phyloP scores from a whole-genome alignment of 176 grass and related monocot species.

The Oryza rufipogon region DNA sequence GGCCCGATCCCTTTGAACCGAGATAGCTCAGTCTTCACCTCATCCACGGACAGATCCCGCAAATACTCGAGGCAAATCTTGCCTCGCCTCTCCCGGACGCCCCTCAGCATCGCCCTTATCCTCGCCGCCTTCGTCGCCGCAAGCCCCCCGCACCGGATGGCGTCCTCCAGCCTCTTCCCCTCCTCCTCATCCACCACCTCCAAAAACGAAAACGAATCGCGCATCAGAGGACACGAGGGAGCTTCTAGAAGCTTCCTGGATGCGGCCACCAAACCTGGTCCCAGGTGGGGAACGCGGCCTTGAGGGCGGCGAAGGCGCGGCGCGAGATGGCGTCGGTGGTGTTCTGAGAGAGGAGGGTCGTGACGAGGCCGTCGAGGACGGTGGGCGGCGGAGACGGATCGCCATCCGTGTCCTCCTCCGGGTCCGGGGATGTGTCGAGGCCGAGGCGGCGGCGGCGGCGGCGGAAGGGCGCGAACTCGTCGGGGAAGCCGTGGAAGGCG shows the following conservation, averaged over 20 bases:
- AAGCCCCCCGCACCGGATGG: constrained; percentile 76
- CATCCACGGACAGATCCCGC: constrained; percentile 53
- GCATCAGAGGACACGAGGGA: background rate
- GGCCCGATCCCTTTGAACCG: constrained; percentile 90
- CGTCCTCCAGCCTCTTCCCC: constrained; percentile 62
- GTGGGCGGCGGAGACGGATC: background rate
- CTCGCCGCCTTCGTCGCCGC: constrained; percentile 76
- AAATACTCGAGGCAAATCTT: constrained; percentile 84
- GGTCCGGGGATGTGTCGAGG: constrained; percentile 29
- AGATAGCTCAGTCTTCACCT: constrained; percentile 81
- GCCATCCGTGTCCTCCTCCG: background rate
- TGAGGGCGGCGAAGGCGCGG: constrained; percentile 77
- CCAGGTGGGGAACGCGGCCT: constrained; percentile 71
- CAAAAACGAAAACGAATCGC: background rate
- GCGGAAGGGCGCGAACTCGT: constrained; percentile 77
- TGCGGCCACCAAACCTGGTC: constrained; percentile 49
- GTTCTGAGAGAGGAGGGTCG: constrained; percentile 90
- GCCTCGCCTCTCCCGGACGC: constrained; percentile 61
- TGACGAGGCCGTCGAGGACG: constrained; percentile 77
- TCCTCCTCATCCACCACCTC: constrained; percentile 74
- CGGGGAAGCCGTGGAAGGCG: constrained; percentile 77
- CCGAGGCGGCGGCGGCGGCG: constrained; percentile 26
- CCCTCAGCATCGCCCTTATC: constrained; percentile 66
- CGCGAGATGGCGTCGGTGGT: constrained; percentile 84
- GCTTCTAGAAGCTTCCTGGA: constrained; percentile 9